phyloP scores from a whole-genome alignment of 306 rosid species.

The Spatholobus suberectus region DNA sequence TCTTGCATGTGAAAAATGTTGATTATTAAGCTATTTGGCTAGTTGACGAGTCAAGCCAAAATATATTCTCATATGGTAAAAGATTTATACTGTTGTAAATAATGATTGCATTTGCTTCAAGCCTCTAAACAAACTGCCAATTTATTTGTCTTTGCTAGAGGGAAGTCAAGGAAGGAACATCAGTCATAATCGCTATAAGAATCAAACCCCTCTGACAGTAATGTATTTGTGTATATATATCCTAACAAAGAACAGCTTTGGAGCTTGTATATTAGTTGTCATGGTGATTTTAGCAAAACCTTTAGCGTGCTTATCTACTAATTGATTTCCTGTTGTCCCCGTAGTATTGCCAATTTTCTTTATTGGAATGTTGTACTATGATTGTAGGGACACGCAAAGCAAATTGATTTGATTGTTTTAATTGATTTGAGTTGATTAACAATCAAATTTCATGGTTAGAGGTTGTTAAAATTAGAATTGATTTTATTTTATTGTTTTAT shows the following conservation, averaged over 20 bases:
- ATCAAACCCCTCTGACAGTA: background rate
- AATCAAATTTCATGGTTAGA: no score
- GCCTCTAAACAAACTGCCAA: no score
- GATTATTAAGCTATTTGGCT: no score
- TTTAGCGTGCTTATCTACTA: no score
- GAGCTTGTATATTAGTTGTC: background rate
- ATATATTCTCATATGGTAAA: no score
- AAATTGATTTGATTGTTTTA: no score
- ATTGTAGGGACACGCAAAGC: slow-evolving; percentile 83
- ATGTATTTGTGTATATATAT: background rate
- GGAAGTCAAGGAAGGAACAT: background rate
- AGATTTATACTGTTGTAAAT: slow-evolving; percentile 44
- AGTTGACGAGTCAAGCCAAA: no score
- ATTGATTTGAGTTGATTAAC: no score
- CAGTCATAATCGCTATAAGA: background rate
- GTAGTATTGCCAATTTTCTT: background rate
- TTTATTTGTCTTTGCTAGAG: background rate
- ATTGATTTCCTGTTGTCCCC: background rate
- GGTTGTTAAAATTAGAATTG: no score
- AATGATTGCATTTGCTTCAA: no score
- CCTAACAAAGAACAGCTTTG: background rate
- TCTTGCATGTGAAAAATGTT: no score
- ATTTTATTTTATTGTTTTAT: no score
- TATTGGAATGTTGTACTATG: slow-evolving; percentile 38
- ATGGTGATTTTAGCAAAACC: background rate